Conservation (phyloP, 805 yeast species). For the Candida germanica region DNA sequence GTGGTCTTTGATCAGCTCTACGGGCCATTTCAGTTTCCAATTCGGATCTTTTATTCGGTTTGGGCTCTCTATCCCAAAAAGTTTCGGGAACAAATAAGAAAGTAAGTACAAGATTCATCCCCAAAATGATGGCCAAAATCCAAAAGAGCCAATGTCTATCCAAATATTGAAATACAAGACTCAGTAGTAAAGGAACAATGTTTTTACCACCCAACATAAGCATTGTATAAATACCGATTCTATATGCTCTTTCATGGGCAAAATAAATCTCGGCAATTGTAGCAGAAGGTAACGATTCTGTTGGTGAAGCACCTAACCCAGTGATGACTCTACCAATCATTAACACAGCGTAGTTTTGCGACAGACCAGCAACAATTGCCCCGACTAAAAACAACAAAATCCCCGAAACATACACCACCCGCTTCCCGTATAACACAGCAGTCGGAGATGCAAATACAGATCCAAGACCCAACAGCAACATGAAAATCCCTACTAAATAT, state of each 20-base stretch:
- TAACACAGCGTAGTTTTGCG: constrained; percentile 46
- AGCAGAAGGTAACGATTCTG: constrained; percentile 58
- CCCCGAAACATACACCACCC: constrained; percentile 51
- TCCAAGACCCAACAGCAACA: constrained; percentile 59
- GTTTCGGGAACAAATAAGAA: constrained; percentile 62
- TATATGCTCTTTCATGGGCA: constrained; percentile 59
- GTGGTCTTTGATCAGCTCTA: constrained; percentile 23
- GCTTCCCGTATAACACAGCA: constrained; percentile 55
- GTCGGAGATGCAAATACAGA: constrained; percentile 56
- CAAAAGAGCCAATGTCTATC: constrained; percentile 62
- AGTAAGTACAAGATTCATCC: constrained; percentile 41
- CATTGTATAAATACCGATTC: constrained; percentile 56
- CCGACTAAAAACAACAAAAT: constrained; percentile 49
- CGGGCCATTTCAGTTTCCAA: constrained; percentile 49
- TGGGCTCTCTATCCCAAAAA: constrained; percentile 57
- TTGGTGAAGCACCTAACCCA: constrained; percentile 61
- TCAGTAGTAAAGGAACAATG: constrained; percentile 54
- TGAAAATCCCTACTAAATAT: constrained; percentile 55
- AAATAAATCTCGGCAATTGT: constrained; percentile 61
- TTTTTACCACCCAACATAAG: constrained; percentile 61
- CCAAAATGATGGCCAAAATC: constrained; percentile 53
- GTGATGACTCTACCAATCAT: constrained; percentile 56
- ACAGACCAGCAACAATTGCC: constrained; percentile 51
- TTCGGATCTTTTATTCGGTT: constrained; percentile 44
- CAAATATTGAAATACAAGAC: constrained; percentile 46